These are phyloP conservation scores for Syzygium grande DNA, from an alignment of 345 rosid genomes.

Conservation along the genomic window DNA sequence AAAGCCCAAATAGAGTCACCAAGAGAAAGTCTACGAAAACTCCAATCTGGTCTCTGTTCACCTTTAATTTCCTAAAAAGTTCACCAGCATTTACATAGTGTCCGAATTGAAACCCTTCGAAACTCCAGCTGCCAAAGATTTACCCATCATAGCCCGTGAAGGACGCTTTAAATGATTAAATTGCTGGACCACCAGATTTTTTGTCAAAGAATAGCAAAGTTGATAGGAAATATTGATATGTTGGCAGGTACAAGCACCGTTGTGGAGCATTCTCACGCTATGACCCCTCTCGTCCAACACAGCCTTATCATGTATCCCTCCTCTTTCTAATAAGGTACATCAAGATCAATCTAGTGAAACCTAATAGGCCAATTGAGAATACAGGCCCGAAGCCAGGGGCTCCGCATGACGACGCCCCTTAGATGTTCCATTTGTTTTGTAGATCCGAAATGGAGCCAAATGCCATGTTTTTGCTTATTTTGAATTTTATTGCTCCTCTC, in stretches of 20 bases:
- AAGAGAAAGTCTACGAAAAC: neutral
- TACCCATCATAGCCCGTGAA: neutral
- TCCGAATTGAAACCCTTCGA: neutral
- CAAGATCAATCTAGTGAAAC: constrained; percentile 3
- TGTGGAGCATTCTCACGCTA: neutral
- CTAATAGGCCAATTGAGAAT: too few relatives aligned
- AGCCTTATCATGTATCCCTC: constrained; percentile 40
- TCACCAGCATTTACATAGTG: neutral
- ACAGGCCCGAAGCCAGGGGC: neutral
- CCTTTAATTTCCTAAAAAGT: neutral
- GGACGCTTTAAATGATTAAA: neutral
- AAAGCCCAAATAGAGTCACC: neutral
- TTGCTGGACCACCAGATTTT: neutral
- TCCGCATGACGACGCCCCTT: neutral
- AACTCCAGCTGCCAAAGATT: neutral
- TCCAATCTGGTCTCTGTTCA: neutral
- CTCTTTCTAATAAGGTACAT: constrained; percentile 91
- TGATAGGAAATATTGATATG: neutral
- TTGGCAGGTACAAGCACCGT: neutral
- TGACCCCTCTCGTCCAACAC: neutral
- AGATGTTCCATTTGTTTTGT: neutral
- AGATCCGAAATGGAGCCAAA: neutral
- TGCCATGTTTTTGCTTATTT: neutral
- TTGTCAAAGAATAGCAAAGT: neutral
- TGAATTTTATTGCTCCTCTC: neutral